Conservation (phyloP, 495 filamentous ascomycete genomes). For the Astrothelium macrocarpum region DNA sequence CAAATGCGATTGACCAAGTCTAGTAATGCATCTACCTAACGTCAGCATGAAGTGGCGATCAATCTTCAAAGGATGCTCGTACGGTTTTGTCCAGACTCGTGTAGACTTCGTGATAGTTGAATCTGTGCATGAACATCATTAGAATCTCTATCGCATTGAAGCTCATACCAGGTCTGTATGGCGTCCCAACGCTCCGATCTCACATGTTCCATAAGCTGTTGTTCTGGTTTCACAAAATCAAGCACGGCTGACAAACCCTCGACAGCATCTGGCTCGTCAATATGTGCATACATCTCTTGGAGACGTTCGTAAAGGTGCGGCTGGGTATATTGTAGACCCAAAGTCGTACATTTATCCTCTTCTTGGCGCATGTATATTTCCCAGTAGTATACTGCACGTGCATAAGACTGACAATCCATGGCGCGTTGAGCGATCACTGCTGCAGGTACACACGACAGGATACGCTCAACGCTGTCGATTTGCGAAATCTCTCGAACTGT, state of each 20-base stretch:
- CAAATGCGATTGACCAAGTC: neutral
- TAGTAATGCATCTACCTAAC: neutral
- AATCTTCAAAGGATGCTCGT: conserved; percentile 21
- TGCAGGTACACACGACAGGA: conserved; percentile 65
- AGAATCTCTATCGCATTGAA: conserved; percentile 69
- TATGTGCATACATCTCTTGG: conserved; percentile 89
- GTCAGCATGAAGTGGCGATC: neutral
- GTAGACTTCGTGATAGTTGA: conserved; percentile 78
- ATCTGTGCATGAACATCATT: conserved; percentile 66
- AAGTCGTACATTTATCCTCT: conserved; percentile 15
- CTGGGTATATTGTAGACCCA: conserved; percentile 18
- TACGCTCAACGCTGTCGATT: conserved; percentile 50
- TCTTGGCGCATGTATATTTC: conserved; percentile 76
- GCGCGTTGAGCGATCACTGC: conserved; percentile 77
- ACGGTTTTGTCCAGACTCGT: conserved; percentile 87
- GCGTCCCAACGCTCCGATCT: conserved; percentile 97
- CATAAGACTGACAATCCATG: conserved; percentile 84
- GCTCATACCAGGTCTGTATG: conserved; percentile 95
- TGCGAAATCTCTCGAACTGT: conserved; percentile 36
- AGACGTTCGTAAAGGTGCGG: conserved; percentile 59
- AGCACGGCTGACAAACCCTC: conserved; percentile 86
- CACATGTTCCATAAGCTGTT: conserved; percentile 82
- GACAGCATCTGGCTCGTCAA: conserved; percentile 95
- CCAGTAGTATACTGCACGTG: conserved; percentile 85
- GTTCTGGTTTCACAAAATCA: conserved; percentile 71